Evolutionary conservation across 2,329 filamentous ascomycete genomes (phyloP), one percentile per base, ranked within the genome.

Genomic region (Gaeumannomyces sp.): DNA sequence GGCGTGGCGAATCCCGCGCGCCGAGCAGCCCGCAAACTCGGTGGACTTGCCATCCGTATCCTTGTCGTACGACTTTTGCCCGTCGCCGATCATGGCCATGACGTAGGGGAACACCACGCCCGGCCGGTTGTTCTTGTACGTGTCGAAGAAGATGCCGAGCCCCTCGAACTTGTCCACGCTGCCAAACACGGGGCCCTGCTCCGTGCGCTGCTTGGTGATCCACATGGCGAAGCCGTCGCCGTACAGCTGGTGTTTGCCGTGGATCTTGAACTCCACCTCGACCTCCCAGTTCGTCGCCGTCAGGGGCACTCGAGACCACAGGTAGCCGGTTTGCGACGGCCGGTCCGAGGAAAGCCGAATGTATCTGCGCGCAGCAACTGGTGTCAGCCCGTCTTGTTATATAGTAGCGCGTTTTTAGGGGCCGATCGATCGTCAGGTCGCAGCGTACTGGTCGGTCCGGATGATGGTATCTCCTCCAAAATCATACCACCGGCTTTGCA

Each of bases 261-360:
- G 88, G 73, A 99, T 92, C 79, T 92, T 92, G 82, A 98, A 98
- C 75, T 98, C 95, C 69, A 98, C 85, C 77, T 96, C 91, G 70
- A 99, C 90, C 85, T 98, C 92, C 95, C 95, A 99, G 80, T 99
- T 99, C 58, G 94, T 99, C 60, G 95, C 95, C 13, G 95, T 99
- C 72, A 99, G 80, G 33, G 95, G 95, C 62, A 98, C 92, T 66
- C 93, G 86, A 61, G 93, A 97, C 80, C 94, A 98, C 70, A 98
- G 82, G 91, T 91, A 97, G 73, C 95, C 95, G 72, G 88, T 85
- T 78, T 96, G 92, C 72, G 94, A 97, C 66, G 91, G 91, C 68
- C 90, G 89, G 78, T 98, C 93, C 66, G 92, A 91, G 35, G 93
- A 93, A 65, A 99, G 86, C 71, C 95, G 93, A 71, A 99, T 90